These are phyloP conservation scores for Amesomyces nigricolor DNA, from an alignment of 2,329 filamentous ascomycete genomes.

Conservation along the genomic window DNA sequence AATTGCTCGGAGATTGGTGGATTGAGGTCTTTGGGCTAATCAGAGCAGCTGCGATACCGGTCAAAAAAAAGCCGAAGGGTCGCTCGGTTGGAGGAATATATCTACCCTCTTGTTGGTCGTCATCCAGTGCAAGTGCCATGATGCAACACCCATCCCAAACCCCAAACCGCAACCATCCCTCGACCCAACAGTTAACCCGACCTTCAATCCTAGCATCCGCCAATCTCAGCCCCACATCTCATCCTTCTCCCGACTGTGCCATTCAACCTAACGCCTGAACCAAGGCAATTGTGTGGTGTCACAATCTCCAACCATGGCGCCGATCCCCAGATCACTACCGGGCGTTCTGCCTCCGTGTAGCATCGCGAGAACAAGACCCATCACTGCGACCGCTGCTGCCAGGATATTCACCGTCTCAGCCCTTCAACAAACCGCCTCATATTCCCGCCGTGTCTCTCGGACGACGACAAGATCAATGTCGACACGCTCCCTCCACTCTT, in stretches of 20 bases:
- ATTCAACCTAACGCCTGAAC: not conserved
- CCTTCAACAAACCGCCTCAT: not conserved
- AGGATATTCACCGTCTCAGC: not conserved
- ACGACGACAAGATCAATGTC: constrained; percentile 13
- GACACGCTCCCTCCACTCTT: constrained; percentile 29
- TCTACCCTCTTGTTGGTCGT: constrained; percentile 2
- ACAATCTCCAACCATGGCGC: constrained; percentile 7
- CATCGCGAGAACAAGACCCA: not conserved
- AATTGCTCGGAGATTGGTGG: constrained; percentile 9
- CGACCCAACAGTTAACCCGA: not conserved
- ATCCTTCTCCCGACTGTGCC: too few relatives aligned
- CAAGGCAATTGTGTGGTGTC: not conserved
- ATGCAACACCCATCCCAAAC: not conserved
- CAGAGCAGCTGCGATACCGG: constrained; percentile 18
- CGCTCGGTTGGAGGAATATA: constrained; percentile 5
- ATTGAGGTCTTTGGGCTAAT: not conserved
- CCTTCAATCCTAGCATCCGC: not conserved
- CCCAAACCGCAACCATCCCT: not conserved
- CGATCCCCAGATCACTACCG: constrained; percentile 5
- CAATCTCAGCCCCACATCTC: not conserved
- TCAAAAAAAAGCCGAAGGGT: not conserved
- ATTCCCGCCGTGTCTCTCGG: not conserved
- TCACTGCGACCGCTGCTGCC: not conserved
- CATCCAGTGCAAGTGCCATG: not conserved
- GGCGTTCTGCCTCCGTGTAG: constrained; percentile 6